Evolutionary conservation across 768 basidiomycete genomes (phyloP).

Genomic region (Psilocybe sp.): DNA sequence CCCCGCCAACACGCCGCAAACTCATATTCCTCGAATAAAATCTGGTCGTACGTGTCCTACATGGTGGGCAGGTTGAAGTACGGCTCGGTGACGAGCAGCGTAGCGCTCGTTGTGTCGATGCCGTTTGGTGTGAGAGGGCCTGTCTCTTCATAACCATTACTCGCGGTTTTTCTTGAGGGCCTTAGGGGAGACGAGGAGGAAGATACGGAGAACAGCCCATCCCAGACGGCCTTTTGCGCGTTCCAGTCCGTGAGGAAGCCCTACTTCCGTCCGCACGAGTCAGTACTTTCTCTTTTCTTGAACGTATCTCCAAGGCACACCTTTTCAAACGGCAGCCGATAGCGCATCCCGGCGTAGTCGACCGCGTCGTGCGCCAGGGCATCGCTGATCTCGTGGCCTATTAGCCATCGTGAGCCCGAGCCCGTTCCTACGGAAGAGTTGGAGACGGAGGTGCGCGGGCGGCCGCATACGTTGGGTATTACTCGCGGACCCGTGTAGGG

Average conservation of each 20-base stretch:
- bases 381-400: conserved; percentile 72
- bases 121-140: conserved; percentile 2
- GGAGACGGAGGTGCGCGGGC: conserved; percentile 19
- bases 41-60: conserved; percentile 91
- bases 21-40: conserved; percentile 96
- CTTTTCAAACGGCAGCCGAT: conserved; percentile 86
- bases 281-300: background rate
- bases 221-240: conserved; percentile 92
- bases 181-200: conserved; percentile 63
- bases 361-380: conserved; percentile 46
- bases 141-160: no score
- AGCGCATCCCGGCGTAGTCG: conserved; percentile 80
- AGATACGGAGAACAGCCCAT: conserved; percentile 79
- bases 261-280: conserved; percentile 39
- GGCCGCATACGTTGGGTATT: conserved; percentile 80
- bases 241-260: conserved; percentile 96
- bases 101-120: conserved; percentile 66
- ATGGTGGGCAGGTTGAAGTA: conserved; percentile 92
- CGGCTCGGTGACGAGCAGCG: conserved; percentile 88
- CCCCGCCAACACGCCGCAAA: conserved; percentile 80
- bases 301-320: conserved; percentile 23
- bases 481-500: no score
- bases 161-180: conserved; percentile 20
- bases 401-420: conserved; percentile 13
- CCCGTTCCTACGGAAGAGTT: no score